Conservation (phyloP, 225 moss, liverwort and hornwort genomes). For the Antitrichia curtipendula region DNA sequence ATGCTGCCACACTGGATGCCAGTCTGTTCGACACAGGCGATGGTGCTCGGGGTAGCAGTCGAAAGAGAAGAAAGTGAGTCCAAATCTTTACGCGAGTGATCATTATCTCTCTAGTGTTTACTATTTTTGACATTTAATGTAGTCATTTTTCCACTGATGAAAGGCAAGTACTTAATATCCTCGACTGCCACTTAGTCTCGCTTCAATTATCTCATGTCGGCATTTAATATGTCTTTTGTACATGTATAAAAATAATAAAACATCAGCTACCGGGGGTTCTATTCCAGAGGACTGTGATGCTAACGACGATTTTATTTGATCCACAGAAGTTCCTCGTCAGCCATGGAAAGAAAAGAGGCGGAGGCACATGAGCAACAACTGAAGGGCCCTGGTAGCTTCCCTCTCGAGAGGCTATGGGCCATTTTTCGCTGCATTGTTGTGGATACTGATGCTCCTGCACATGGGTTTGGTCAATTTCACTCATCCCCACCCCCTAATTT, state of each 20-base stretch:
- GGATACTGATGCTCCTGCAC: constrained; percentile 22
- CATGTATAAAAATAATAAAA: not conserved
- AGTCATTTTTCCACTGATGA: not conserved
- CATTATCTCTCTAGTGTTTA: not conserved
- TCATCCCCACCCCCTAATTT: not conserved
- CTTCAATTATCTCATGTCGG: not conserved
- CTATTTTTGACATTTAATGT: not conserved
- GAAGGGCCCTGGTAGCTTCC: constrained; percentile 77
- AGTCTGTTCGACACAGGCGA: constrained; percentile 73
- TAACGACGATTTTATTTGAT: not conserved
- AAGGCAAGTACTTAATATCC: not conserved
- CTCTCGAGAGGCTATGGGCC: constrained; percentile 76
- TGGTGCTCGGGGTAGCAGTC: constrained; percentile 16
- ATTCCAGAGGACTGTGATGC: not conserved
- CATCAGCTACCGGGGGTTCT: not conserved
- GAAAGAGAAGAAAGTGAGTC: constrained; percentile 49
- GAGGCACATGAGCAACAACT: constrained; percentile 72
- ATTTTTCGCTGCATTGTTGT: constrained; percentile 76
- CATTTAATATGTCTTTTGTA: not conserved
- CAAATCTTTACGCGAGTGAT: not conserved
- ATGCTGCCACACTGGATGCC: constrained; percentile 81
- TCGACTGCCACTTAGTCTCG: not conserved
- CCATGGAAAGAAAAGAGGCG: constrained; percentile 69
- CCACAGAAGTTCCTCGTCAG: constrained; percentile 35
- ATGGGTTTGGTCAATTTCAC: constrained; percentile 11